A percentile compares a stretch with the other conserved stretches of the same genome.
phyloP scores from a whole-genome alignment of 441 rosid species.

The Lepidium campestre region DNA sequence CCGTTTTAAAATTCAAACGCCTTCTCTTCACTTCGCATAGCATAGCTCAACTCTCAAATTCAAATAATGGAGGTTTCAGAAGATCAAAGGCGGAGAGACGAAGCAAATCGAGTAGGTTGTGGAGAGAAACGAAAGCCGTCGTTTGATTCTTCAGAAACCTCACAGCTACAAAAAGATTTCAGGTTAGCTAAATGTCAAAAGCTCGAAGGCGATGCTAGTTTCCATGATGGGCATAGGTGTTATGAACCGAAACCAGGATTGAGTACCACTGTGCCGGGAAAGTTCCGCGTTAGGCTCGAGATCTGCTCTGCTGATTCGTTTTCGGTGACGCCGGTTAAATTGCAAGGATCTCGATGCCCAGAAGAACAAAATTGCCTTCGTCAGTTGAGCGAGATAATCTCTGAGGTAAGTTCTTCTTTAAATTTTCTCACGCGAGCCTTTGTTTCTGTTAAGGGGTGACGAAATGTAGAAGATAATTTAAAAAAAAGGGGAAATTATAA shows the following conservation, averaged over 20 bases:
- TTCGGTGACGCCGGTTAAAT: conserved; percentile 47
- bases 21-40: conserved; percentile 12
- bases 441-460: neutral
- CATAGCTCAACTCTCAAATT: neutral
- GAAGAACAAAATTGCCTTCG: conserved; percentile 55
- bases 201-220: conserved; percentile 20
- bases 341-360: conserved; percentile 48
- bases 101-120: conserved; percentile 53
- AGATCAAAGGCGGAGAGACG: conserved; percentile 58
- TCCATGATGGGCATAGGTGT: conserved; percentile 17
- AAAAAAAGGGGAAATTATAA: neutral
- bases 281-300: conserved; percentile 70
- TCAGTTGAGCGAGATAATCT: conserved; percentile 43
- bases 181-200: conserved; percentile 71
- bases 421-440: neutral
- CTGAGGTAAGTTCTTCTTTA: conserved; percentile 40
- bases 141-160: conserved; percentile 30
- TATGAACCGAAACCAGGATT: conserved; percentile 6
- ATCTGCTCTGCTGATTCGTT: conserved; percentile 86
- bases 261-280: conserved; percentile 26
- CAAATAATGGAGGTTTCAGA: conserved; percentile 46
- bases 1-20: conserved; percentile 22
- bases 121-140: conserved; percentile 53
- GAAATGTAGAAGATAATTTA: neutral
- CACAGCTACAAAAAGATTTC: conserved; percentile 37